Conservation (phyloP, 495 filamentous ascomycete species). For the Cudoniella acicularis region DNA sequence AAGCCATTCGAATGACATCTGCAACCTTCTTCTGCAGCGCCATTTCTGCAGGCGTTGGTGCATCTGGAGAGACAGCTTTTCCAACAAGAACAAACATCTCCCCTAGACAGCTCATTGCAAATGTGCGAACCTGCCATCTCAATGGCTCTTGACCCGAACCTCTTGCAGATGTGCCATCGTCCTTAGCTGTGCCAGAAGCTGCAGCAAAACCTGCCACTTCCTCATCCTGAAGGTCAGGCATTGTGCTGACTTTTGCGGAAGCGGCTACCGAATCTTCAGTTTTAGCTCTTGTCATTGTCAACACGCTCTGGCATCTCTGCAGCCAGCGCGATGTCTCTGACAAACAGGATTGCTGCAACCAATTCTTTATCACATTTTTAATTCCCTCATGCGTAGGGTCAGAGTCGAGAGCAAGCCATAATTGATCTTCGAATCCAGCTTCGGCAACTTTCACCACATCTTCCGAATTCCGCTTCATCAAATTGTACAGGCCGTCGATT, state of each 20-base stretch:
- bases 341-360: constrained; percentile 83
- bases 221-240: constrained; percentile 84
- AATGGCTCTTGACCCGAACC: constrained; percentile 78
- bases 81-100: constrained; percentile 73
- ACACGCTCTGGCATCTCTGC: constrained; percentile 76
- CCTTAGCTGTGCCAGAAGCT: constrained; percentile 58
- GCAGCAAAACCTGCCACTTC: constrained; percentile 93
- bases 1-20: constrained; percentile 95
- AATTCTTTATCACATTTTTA: constrained; percentile 79
- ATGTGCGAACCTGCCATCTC: constrained; percentile 93
- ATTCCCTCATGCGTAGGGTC: constrained; percentile 71
- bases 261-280: constrained; percentile 46
- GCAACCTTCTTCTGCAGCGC: constrained; percentile 80
- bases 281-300: constrained; percentile 78
- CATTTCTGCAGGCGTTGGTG: constrained; percentile 64
- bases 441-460: constrained; percentile 71
- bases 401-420: constrained; percentile 84
- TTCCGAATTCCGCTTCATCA: constrained; percentile 88
- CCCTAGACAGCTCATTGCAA: constrained; percentile 87
- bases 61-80: constrained; percentile 64
- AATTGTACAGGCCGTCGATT: constrained; percentile 83
- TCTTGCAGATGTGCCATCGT: constrained; percentile 56
- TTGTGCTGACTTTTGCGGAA: constrained; percentile 43
- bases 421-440: constrained; percentile 77
- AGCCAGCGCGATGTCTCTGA: constrained; percentile 79